phyloP scores from a whole-genome alignment of 805 yeast genomes.

The Saturnispora dispora region DNA sequence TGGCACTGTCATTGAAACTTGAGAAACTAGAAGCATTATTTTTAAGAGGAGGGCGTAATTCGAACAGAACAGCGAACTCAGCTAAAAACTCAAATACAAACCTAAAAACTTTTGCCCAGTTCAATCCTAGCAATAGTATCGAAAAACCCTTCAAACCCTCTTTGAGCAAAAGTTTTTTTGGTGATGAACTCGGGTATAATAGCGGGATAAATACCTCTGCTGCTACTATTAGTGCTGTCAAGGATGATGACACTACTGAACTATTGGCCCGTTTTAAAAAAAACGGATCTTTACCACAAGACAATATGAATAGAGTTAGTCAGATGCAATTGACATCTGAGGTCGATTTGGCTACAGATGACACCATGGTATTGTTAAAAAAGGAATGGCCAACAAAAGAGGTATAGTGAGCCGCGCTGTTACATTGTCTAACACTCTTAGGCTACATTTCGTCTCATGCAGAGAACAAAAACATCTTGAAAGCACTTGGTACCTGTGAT shows the following conservation, averaged over 20 bases:
- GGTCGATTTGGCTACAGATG: neutral
- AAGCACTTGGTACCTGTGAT: neutral
- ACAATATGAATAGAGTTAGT: too few species aligned
- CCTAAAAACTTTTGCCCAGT: neutral
- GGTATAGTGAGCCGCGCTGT: neutral
- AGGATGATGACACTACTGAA: neutral
- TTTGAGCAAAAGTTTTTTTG: neutral
- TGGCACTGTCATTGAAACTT: conserved; percentile 7
- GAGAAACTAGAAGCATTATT: conserved; percentile 6
- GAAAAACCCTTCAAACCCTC: neutral
- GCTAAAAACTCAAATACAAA: neutral
- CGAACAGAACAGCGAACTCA: neutral
- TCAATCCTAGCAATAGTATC: neutral
- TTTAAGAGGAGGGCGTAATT: neutral
- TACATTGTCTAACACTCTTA: neutral
- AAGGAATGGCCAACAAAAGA: conserved; percentile 7
- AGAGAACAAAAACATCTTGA: neutral
- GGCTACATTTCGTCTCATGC: neutral
- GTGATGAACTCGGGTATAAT: neutral
- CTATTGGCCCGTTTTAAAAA: neutral
- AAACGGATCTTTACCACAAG: neutral
- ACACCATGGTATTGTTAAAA: conserved; percentile 9
- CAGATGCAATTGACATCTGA: neutral
- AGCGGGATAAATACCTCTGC: neutral
- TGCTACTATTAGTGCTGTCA: neutral